A percentile compares a stretch with the other conserved stretches of the same genome.
phyloP scores from a whole-genome alignment of 2,329 filamentous ascomycete genomes.

The Grosmannia penicillata region DNA sequence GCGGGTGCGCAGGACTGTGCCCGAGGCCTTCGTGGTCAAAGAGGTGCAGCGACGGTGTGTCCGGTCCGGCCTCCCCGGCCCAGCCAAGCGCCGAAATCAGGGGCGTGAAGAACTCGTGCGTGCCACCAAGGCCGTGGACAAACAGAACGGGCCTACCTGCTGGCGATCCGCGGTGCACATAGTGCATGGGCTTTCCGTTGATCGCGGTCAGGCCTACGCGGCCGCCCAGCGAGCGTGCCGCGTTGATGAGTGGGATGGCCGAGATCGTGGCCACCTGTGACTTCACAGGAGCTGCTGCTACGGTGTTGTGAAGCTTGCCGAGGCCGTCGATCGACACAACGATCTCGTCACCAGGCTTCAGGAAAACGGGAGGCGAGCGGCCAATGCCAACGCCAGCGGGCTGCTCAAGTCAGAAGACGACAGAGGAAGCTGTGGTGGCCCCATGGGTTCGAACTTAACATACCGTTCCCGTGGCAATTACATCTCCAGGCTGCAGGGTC shows the following conservation, averaged over 20 bases:
- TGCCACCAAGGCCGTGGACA: constrained; percentile 1
- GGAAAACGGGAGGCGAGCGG: constrained; percentile 22
- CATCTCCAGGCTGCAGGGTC: constrained; percentile 29
- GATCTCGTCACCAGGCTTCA: constrained; percentile 25
- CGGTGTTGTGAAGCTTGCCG: constrained; percentile 23
- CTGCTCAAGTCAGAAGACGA: background rate
- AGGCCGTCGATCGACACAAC: constrained; percentile 24
- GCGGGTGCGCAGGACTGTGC: no score
- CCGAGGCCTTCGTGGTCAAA: constrained; percentile 2
- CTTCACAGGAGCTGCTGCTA: constrained; percentile 9
- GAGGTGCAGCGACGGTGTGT: background rate
- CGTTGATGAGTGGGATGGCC: background rate
- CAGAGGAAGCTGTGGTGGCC: no score
- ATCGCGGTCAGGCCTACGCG: background rate
- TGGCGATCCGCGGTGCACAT: background rate
- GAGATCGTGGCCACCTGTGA: background rate
- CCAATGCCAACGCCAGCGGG: constrained; percentile 33
- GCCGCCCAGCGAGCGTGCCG: background rate
- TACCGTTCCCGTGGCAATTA: constrained; percentile 28
- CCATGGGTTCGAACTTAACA: no score
- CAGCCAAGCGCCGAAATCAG: background rate
- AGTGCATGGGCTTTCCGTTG: background rate
- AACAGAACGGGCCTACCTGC: background rate
- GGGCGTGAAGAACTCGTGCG: background rate
- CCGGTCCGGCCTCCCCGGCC: background rate